These are phyloP conservation scores for Turnera subulata DNA, from an alignment of 345 rosid species.

Conservation along the genomic window DNA sequence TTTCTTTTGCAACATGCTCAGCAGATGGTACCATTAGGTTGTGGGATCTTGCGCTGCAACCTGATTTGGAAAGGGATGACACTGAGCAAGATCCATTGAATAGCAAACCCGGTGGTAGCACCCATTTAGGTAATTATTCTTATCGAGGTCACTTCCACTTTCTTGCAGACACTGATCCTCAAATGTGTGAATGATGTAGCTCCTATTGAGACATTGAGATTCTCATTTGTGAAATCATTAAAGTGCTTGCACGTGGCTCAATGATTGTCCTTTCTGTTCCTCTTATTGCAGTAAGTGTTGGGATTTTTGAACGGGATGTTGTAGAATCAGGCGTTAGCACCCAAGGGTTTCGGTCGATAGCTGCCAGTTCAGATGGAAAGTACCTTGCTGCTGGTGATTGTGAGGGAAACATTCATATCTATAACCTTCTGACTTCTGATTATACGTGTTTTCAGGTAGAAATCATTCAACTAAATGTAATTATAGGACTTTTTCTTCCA, in stretches of 20 bases:
- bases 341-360: conserved; percentile 66
- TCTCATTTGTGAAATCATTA: neutral
- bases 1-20: conserved; percentile 84
- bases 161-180: neutral
- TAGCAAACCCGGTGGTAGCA: conserved; percentile 25
- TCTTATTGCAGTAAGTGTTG: conserved; percentile 50
- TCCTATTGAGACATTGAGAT: neutral
- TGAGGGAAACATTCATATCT: conserved; percentile 81
- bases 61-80: conserved; percentile 30
- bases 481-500: conserved; percentile 8
- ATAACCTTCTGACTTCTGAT: conserved; percentile 57
- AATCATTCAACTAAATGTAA: conserved; percentile 1
- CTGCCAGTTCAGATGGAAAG: conserved; percentile 71
- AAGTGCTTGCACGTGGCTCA: conserved; percentile 10
- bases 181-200: neutral
- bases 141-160: conserved; percentile 5
- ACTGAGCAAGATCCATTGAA: conserved; percentile 22
- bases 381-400: conserved; percentile 80
- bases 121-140: conserved; percentile 48
- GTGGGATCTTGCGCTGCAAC: conserved; percentile 70
- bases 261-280: conserved; percentile 6
- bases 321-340: conserved; percentile 43
- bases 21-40: conserved; percentile 78
- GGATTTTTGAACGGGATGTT: conserved; percentile 63
- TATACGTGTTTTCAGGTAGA: conserved; percentile 61